Percentiles rank a stretch among this genome's conserved stretches.
phyloP scores from a whole-genome alignment of 2,329 filamentous ascomycete species.

The Xylariaceae sp. region DNA sequence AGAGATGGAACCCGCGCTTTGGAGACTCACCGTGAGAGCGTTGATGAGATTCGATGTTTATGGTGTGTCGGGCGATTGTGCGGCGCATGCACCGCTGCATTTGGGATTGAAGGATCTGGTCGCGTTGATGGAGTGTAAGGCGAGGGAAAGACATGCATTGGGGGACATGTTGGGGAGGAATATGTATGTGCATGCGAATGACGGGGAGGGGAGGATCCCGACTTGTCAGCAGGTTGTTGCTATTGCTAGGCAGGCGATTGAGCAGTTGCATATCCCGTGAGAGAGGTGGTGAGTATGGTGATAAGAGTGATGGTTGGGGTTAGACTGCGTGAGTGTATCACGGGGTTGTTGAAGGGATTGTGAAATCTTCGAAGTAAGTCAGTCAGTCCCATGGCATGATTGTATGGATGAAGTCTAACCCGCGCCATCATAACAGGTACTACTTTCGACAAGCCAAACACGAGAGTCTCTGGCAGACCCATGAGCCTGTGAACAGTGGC shows the following conservation, averaged over 20 bases:
- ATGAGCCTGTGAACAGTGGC: no score
- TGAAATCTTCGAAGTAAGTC: no score
- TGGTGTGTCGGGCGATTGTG: slow-evolving; percentile 36
- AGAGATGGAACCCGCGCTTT: slow-evolving; percentile 47
- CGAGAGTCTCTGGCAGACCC: no score
- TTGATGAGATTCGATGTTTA: slow-evolving; percentile 55
- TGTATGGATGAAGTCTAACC: no score
- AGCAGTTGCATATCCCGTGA: slow-evolving; percentile 50
- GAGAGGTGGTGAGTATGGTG: not conserved
- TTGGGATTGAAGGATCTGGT: slow-evolving; percentile 53
- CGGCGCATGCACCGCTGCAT: slow-evolving; percentile 29
- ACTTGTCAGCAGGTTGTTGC: slow-evolving; percentile 49
- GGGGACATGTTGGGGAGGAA: slow-evolving; percentile 44
- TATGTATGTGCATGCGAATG: slow-evolving; percentile 27
- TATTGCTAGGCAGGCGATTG: slow-evolving; percentile 49
- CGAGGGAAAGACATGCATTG: slow-evolving; percentile 43
- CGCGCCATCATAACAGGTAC: no score
- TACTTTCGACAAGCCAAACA: no score
- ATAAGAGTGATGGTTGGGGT: not conserved
- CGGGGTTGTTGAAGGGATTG: no score
- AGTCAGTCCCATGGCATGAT: no score
- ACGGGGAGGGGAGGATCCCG: slow-evolving; percentile 34
- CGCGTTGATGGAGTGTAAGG: slow-evolving; percentile 47
- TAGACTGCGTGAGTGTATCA: not conserved
- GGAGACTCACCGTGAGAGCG: slow-evolving; percentile 50